Conservation (phyloP, 306 rosid genomes). For the Glycine latifolia region DNA sequence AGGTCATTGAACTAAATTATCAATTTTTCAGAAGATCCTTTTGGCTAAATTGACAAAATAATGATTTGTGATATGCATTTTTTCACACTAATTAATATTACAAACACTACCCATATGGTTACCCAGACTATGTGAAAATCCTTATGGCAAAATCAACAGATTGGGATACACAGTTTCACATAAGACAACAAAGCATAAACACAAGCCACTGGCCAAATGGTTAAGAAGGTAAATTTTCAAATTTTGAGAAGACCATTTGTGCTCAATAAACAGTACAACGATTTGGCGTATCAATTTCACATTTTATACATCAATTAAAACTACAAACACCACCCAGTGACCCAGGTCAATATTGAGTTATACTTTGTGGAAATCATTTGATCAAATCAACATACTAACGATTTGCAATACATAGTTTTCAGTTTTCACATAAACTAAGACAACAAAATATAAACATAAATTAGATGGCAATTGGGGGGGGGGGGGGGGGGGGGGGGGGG, state of each 20-base stretch:
- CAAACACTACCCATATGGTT: conserved; percentile 7
- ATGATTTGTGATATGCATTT: not conserved
- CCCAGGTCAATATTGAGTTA: not conserved
- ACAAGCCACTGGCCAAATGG: no score
- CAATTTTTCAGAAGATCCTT: no score
- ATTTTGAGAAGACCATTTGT: not conserved
- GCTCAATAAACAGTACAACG: not conserved
- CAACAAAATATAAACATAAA: not conserved
- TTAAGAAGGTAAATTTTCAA: not conserved
- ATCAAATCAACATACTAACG: not conserved
- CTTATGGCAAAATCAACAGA: conserved; percentile 14
- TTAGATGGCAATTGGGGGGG: not conserved
- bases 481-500: no score
- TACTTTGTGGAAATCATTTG: not conserved
- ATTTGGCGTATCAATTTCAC: not conserved
- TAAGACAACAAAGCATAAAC: not conserved
- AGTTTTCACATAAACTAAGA: not conserved
- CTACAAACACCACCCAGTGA: not conserved
- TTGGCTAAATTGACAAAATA: no score
- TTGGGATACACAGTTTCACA: not conserved
- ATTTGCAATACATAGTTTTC: not conserved
- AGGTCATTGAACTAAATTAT: no score
- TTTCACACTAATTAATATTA: conserved; percentile 1
- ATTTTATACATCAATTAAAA: not conserved
- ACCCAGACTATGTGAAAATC: not conserved